phyloP scores from a whole-genome alignment of 2,329 filamentous ascomycete genomes.

The Bipolaris oryzae region DNA sequence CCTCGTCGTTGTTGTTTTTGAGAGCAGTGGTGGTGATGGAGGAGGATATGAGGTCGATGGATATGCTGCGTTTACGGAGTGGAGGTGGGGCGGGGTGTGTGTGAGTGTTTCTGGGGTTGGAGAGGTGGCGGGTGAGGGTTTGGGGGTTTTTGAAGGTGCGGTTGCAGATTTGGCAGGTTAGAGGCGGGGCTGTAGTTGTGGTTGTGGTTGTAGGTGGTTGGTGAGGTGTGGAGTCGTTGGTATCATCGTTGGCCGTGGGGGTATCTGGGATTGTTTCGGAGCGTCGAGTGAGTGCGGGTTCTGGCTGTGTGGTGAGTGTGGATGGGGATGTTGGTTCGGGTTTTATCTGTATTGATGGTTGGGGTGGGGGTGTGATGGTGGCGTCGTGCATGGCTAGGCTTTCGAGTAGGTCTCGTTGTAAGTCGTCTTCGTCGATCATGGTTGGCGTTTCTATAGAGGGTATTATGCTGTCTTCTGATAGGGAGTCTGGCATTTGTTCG shows the following conservation, averaged over 20 bases:
- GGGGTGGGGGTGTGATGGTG: slow-evolving; percentile 4
- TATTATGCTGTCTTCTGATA: slow-evolving; percentile 26
- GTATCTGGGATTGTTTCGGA: slow-evolving; percentile 7
- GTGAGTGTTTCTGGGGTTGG: slow-evolving; percentile 1
- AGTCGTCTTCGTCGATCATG: slow-evolving; percentile 21
- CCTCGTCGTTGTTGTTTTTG: background rate
- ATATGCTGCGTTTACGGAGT: background rate
- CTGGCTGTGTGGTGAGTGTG: background rate
- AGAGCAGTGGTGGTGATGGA: background rate
- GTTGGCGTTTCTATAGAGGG: slow-evolving; percentile 32
- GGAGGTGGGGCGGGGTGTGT: background rate
- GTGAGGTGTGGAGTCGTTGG: background rate
- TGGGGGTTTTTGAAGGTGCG: slow-evolving; percentile 11
- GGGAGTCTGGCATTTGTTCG: slow-evolving; percentile 3
- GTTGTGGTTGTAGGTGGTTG: no score
- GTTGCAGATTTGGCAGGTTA: slow-evolving; percentile 12
- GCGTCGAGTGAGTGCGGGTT: background rate
- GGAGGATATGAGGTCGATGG: slow-evolving; percentile 6
- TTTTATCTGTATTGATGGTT: slow-evolving; percentile 11
- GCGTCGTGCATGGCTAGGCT: slow-evolving; percentile 7
- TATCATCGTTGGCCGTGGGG: background rate
- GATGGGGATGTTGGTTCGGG: slow-evolving; percentile 5
- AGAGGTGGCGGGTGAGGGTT: slow-evolving; percentile 9
- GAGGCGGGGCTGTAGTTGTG: background rate
- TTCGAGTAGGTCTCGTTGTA: slow-evolving; percentile 20